Evolutionary conservation across 768 basidiomycete species (phyloP).

Genomic region (Dendrothele bispora): DNA sequence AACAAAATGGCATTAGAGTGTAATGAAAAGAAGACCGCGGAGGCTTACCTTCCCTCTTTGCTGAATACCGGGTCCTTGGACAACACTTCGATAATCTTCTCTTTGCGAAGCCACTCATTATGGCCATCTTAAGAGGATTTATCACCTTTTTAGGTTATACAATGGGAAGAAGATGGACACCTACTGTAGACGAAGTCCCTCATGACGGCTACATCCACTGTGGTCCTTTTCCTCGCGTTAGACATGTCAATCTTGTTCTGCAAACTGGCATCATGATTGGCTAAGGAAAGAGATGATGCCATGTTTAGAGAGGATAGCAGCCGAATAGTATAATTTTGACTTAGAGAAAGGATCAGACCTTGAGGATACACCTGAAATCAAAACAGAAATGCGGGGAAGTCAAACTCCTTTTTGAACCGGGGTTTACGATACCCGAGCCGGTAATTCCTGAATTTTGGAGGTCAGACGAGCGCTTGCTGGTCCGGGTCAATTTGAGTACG

Average conservation of each 20-base stretch:
- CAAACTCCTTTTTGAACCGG: too few relatives aligned
- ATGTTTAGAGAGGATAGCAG: too few relatives aligned
- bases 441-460: too few relatives aligned
- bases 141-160: background rate
- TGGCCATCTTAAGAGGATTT: slow-evolving; percentile 40
- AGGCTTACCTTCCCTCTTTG: slow-evolving; percentile 50
- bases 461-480: too few relatives aligned
- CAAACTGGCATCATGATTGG: slow-evolving; percentile 37
- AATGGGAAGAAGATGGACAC: slow-evolving; percentile 12
- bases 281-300: too few relatives aligned
- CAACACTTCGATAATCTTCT: slow-evolving; percentile 44
- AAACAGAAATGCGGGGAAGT: too few relatives aligned
- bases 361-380: too few relatives aligned
- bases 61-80: slow-evolving; percentile 59
- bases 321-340: too few relatives aligned
- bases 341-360: too few relatives aligned
- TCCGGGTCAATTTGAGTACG: too few relatives aligned
- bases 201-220: slow-evolving; percentile 41
- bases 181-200: slow-evolving; percentile 53
- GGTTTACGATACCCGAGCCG: too few relatives aligned
- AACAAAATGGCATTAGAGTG: background rate
- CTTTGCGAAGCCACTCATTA: slow-evolving; percentile 48
- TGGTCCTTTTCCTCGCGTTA: slow-evolving; percentile 42
- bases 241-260: slow-evolving; percentile 55
- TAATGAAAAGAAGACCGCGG: background rate